A percentile compares a stretch with the other conserved stretches of the same genome.
Conservation (phyloP, 176 grass and related monocot species). For the Canna indica region DNA sequence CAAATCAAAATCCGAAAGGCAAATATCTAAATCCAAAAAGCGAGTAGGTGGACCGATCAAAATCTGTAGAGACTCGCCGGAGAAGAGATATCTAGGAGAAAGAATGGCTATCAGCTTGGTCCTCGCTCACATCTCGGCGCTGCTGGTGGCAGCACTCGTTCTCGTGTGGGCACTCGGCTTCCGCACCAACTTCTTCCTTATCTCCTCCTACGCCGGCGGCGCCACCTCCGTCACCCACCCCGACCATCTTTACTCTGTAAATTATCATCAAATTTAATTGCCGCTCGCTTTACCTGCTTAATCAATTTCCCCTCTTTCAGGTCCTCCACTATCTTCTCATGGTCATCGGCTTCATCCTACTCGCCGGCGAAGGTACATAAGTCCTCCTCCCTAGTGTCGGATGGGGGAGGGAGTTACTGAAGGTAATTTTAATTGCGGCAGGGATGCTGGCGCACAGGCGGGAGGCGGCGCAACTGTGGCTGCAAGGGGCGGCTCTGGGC, state of each 20-base stretch:
- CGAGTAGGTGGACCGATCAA: no score
- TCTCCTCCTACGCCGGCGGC: neutral
- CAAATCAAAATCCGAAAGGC: no score
- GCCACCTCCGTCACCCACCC: neutral
- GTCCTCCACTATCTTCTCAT: slow-evolving; percentile 3
- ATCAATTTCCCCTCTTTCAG: neutral
- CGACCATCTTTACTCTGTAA: slow-evolving; percentile 5
- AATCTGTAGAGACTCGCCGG: no score
- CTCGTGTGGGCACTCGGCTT: slow-evolving; percentile 11
- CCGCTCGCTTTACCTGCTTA: neutral
- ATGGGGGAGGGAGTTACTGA: neutral
- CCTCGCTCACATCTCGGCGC: neutral
- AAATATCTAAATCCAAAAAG: no score
- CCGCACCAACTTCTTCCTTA: slow-evolving; percentile 2
- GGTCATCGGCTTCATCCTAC: slow-evolving; percentile 9
- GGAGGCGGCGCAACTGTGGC: neutral
- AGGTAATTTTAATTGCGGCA: neutral
- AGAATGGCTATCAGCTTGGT: no score
- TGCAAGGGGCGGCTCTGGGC: neutral
- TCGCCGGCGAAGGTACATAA: slow-evolving; percentile 7
- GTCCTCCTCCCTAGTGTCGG: no score
- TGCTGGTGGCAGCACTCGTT: slow-evolving; percentile 5
- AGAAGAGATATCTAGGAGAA: no score
- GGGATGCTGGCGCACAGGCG: slow-evolving; percentile 4
- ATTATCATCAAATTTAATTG: neutral